Base-by-base conservation (phyloP, 345 rosid species). In the Pelargonium nanum region DNA sequence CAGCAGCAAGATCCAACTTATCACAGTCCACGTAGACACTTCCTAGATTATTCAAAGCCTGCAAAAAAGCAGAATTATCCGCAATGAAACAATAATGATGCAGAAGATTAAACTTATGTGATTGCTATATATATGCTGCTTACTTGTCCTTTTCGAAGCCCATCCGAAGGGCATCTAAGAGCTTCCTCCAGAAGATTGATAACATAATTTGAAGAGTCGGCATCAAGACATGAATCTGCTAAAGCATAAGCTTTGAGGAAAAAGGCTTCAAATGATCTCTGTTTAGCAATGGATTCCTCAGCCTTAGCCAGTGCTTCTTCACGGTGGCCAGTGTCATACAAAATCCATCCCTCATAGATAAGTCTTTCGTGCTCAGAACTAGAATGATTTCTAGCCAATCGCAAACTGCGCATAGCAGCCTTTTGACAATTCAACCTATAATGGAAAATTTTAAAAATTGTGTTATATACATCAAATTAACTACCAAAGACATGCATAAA, bases 61-160 rank as follows among this genome's bases (percentile, higher is more conserved):
- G 84, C 74, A 63, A 75, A 64, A 26, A 16, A 19, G 66, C 24
- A 64, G 44, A 22, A 40, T n/a, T 21, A 57, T n/a, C n/a, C n/a
- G n/a, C n/a, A n/a, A n/a, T 63, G 30, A 44, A 24, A 58, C 3
- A 44, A 28, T 7, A 48, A 8, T 2, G 62, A 23, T 22, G 22
- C 40, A 32, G 23, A 40, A 40, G 58, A 52, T 22, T 44, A 55
- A 51, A 56, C 26, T 12, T 50, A n/a, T 26, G 30, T 59, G 22
- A 55, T 45, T 54, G 45, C 17, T 40, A 57, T 55, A 22, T 24
- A 22, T 24, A 20, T 22, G 58, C 54, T 61, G 68, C 77, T 68
- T 74, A 90, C 99, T 74, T 94, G 97, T 72, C 99, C 99, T 79
- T 94, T 94, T 15, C 96, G 86, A n/a, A 94, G 96, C 19, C 96